A percentile compares a stretch with the other conserved stretches of the same genome.
phyloP scores from a whole-genome alignment of 2,329 filamentous ascomycete species.

The Ceratocystis albifundus region DNA sequence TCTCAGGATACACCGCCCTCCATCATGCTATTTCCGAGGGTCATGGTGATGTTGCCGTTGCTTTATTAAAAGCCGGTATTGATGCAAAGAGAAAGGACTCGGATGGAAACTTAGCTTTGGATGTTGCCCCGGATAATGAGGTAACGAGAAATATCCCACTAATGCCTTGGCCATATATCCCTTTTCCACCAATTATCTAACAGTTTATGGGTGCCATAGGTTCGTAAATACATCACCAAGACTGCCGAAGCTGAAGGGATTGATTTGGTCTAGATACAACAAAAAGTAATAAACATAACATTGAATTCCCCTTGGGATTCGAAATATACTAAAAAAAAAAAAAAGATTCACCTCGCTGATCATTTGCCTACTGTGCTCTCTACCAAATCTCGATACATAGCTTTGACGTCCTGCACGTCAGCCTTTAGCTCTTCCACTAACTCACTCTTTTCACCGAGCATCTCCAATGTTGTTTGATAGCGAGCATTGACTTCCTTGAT shows the following conservation, averaged over 20 bases:
- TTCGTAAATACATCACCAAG: constrained; percentile 63
- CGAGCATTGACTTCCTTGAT: constrained; percentile 58
- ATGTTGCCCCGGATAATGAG: constrained; percentile 76
- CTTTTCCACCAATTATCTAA: background rate
- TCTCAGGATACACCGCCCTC: constrained; percentile 72
- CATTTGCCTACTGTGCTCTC: constrained; percentile 54
- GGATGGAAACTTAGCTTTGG: constrained; percentile 60
- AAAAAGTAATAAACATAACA: background rate
- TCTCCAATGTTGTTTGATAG: constrained; percentile 84
- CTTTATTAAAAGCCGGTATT: constrained; percentile 72
- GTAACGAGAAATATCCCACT: constrained; percentile 34
- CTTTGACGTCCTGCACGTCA: constrained; percentile 87
- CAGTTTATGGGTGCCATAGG: constrained; percentile 35
- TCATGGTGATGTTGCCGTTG: constrained; percentile 70
- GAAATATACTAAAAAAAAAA: background rate
- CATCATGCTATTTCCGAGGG: constrained; percentile 77
- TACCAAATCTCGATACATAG: constrained; percentile 87
- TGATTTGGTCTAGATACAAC: constrained; percentile 36
- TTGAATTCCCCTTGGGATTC: background rate
- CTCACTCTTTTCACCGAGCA: constrained; percentile 96
- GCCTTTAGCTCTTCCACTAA: constrained; percentile 78
- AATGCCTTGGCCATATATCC: background rate
- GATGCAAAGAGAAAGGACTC: constrained; percentile 65
- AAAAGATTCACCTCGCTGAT: background rate
- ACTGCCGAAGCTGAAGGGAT: constrained; percentile 78